A percentile compares a stretch with the other conserved stretches of the same genome.
phyloP scores from a whole-genome alignment of 2,329 filamentous ascomycete species.

The Camillea tinctor region DNA sequence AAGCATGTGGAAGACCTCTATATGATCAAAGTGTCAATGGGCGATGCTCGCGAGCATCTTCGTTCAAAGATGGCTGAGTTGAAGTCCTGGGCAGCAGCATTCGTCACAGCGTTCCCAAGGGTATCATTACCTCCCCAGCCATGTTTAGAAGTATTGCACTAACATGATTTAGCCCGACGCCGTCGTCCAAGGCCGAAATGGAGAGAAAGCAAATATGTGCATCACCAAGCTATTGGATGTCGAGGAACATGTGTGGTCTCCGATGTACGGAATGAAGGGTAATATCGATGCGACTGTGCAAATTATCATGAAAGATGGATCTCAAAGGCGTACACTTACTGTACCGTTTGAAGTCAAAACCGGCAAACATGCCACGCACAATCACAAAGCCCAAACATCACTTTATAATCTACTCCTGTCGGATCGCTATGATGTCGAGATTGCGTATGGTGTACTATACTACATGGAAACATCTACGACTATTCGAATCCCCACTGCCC shows the following conservation, averaged over 20 bases:
- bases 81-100: slow-evolving; percentile 78
- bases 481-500: slow-evolving; percentile 78
- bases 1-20: slow-evolving; percentile 88
- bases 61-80: slow-evolving; percentile 80
- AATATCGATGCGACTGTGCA: slow-evolving; percentile 98
- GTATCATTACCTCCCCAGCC: slow-evolving; percentile 42
- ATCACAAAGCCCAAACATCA: slow-evolving; percentile 89
- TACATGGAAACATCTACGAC: slow-evolving; percentile 92
- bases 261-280: slow-evolving; percentile 94
- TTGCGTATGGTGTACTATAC: slow-evolving; percentile 87
- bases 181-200: slow-evolving; percentile 75
- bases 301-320: slow-evolving; percentile 72
- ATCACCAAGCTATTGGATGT: slow-evolving; percentile 94
- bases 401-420: slow-evolving; percentile 90
- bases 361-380: slow-evolving; percentile 76
- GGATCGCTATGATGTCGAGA: slow-evolving; percentile 91
- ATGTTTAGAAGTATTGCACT: slow-evolving; percentile 28
- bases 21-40: slow-evolving; percentile 73
- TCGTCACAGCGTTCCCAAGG: slow-evolving; percentile 70
- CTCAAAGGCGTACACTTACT: slow-evolving; percentile 67
- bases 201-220: slow-evolving; percentile 74
- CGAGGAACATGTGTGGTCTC: slow-evolving; percentile 97
- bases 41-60: slow-evolving; percentile 75
- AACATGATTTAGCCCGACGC: slow-evolving; percentile 56
- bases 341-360: slow-evolving; percentile 97